Percentiles rank a stretch among this genome's conserved stretches.
These are phyloP conservation scores for Mikania micrantha DNA, from an alignment of 129 eudicot species.

Conservation along the genomic window DNA sequence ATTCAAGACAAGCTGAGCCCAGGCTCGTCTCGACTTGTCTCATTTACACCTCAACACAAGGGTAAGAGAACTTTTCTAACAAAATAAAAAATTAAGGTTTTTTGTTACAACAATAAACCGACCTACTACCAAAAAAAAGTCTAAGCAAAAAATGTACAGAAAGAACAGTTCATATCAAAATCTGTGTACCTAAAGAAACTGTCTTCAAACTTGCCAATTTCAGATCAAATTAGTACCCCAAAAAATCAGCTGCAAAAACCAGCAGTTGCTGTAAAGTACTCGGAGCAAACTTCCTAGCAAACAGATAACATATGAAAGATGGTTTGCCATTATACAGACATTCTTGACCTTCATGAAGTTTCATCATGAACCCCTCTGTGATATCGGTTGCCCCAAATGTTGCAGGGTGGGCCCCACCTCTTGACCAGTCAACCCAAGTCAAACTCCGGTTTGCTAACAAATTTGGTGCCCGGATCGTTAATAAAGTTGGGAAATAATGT, in stretches of 20 bases:
- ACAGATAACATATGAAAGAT: conserved; percentile 47
- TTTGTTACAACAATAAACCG: conserved; percentile 8
- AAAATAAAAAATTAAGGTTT: background rate
- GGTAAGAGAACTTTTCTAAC: too few species aligned
- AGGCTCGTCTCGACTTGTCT: too few species aligned
- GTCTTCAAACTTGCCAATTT: conserved; percentile 25
- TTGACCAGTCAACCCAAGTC: conserved; percentile 74
- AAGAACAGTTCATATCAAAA: conserved; percentile 10
- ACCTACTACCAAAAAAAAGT: background rate
- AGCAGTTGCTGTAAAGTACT: conserved; percentile 65
- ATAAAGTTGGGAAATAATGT: conserved; percentile 61
- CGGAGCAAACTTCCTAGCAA: conserved; percentile 88
- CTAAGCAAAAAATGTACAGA: background rate
- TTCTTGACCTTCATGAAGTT: conserved; percentile 31
- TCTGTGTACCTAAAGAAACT: conserved; percentile 14
- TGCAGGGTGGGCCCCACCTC: conserved; percentile 72
- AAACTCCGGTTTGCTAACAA: conserved; percentile 53
- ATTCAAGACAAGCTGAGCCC: too few species aligned
- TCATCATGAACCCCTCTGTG: conserved; percentile 54
- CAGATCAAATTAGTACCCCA: conserved; percentile 46
- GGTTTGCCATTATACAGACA: conserved; percentile 55
- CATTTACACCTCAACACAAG: too few species aligned
- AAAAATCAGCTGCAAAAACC: conserved; percentile 40
- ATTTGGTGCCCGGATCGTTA: conserved; percentile 42
- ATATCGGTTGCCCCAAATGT: conserved; percentile 50